Conservation (phyloP, 176 grass and related monocot genomes). For the Oryza punctata region DNA sequence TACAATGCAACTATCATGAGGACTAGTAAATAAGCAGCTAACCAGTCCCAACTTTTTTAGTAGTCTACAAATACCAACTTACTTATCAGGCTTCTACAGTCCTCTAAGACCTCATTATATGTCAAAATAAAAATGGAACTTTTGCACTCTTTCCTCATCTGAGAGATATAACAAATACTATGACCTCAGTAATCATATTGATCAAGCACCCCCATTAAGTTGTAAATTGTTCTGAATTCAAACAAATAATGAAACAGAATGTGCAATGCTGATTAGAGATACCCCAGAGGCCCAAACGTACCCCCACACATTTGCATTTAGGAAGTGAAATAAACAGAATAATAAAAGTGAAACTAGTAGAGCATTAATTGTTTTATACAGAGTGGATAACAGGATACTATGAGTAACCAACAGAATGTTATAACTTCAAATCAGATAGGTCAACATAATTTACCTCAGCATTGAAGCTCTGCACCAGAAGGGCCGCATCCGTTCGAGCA, state of each 20-base stretch:
- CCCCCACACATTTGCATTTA: neutral
- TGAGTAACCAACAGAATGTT: neutral
- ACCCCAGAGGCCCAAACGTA: neutral
- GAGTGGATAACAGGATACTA: neutral
- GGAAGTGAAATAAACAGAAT: constrained; percentile 6
- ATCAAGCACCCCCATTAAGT: neutral
- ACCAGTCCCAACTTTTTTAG: neutral
- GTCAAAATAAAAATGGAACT: neutral
- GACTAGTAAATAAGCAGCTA: constrained; percentile 2
- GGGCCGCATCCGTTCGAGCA: constrained; percentile 60
- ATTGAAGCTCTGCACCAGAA: constrained; percentile 67
- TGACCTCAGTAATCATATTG: neutral
- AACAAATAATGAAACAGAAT: neutral
- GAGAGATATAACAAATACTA: neutral
- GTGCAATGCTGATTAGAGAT: neutral
- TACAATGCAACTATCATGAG: constrained; percentile 16
- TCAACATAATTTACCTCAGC: constrained; percentile 63
- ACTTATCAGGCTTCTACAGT: neutral
- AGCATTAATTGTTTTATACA: neutral
- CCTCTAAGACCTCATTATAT: neutral
- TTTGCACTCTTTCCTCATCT: neutral
- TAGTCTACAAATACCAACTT: neutral
- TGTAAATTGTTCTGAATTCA: neutral
- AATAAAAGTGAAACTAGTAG: neutral
- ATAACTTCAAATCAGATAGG: neutral